phyloP scores from a whole-genome alignment of 2,329 filamentous ascomycete species.

The Beauveria bassiana region DNA sequence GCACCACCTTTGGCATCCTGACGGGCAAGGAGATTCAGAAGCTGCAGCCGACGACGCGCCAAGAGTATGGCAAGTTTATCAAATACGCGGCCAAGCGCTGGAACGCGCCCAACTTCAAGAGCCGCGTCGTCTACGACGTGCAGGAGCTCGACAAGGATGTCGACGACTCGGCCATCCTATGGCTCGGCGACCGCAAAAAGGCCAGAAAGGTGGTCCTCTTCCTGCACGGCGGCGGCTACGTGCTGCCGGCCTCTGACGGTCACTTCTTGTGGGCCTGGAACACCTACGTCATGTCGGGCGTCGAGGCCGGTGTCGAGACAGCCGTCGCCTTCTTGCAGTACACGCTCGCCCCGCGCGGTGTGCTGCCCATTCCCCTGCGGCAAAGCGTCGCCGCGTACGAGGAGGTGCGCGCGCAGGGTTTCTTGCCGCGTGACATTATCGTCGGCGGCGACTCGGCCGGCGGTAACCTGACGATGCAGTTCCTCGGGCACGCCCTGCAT shows the following conservation, averaged over 20 bases:
- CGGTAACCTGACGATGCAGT: conserved; percentile 23
- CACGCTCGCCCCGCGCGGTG: conserved; percentile 22
- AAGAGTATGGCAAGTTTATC: conserved; percentile 19
- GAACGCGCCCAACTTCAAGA: conserved; percentile 10
- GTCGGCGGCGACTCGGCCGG: conserved; percentile 28
- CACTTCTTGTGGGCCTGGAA: conserved; percentile 23
- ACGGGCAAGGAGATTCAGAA: conserved; percentile 18
- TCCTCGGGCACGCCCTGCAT: conserved; percentile 24
- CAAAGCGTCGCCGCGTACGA: conserved; percentile 25
- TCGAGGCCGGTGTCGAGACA: conserved; percentile 17
- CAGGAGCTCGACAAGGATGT: conserved; percentile 14
- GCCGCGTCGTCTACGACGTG: conserved; percentile 15
- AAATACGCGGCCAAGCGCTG: conserved; percentile 13
- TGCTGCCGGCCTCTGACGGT: conserved; percentile 16
- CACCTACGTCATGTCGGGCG: conserved; percentile 17
- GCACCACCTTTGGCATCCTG: conserved; percentile 16
- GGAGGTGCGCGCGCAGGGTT: conserved; percentile 22
- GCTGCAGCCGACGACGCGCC: conserved; percentile 14
- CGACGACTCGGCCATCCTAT: conserved; percentile 18
- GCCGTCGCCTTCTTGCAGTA: conserved; percentile 29
- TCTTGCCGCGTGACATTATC: conserved; percentile 23
- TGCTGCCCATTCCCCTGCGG: conserved; percentile 24
- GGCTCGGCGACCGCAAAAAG: conserved; percentile 21
- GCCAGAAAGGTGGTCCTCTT: conserved; percentile 23
- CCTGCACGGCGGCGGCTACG: conserved; percentile 23